A percentile compares a stretch with the other conserved stretches of the same genome.
phyloP scores from a whole-genome alignment of 257 asterid genomes.

The Ligustrum vulgare region DNA sequence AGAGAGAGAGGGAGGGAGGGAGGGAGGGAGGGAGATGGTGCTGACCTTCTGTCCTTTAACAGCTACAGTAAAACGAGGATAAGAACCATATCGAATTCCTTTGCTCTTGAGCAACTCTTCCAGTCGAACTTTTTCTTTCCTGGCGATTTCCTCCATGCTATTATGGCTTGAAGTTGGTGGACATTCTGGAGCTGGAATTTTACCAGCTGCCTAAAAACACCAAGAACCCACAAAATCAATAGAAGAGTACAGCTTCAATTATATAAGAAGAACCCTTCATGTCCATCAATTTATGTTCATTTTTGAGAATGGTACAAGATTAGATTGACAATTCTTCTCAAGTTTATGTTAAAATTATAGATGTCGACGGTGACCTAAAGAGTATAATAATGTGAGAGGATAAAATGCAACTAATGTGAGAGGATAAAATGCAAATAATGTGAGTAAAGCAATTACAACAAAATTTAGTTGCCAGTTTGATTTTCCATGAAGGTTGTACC shows the following conservation, averaged over 20 bases:
- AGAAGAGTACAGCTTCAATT: slow-evolving; percentile 9
- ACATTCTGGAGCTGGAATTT: slow-evolving; percentile 34
- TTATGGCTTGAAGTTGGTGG: slow-evolving; percentile 45
- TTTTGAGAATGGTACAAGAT: background rate
- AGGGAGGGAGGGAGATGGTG: background rate
- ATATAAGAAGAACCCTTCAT: slow-evolving; percentile 9
- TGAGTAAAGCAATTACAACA: no score
- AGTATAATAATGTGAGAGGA: background rate
- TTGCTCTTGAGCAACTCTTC: slow-evolving; percentile 65
- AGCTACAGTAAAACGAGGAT: slow-evolving; percentile 74
- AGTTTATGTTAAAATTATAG: background rate
- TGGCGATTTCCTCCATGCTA: slow-evolving; percentile 69
- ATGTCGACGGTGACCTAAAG: background rate
- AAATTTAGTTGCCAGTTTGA: background rate
- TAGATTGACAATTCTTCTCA: background rate
- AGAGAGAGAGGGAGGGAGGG: no score
- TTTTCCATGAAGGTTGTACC: background rate
- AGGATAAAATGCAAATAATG: slow-evolving; percentile 3
- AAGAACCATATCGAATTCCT: slow-evolving; percentile 57
- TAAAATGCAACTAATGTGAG: background rate
- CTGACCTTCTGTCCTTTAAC: slow-evolving; percentile 85
- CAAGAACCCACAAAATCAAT: slow-evolving; percentile 21
- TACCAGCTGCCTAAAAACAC: slow-evolving; percentile 43
- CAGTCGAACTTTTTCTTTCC: slow-evolving; percentile 59
- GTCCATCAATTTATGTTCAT: background rate